Evolutionary conservation across 495 filamentous ascomycete genomes (phyloP).

Genomic region (Lasiosphaeriaceae sp.): DNA sequence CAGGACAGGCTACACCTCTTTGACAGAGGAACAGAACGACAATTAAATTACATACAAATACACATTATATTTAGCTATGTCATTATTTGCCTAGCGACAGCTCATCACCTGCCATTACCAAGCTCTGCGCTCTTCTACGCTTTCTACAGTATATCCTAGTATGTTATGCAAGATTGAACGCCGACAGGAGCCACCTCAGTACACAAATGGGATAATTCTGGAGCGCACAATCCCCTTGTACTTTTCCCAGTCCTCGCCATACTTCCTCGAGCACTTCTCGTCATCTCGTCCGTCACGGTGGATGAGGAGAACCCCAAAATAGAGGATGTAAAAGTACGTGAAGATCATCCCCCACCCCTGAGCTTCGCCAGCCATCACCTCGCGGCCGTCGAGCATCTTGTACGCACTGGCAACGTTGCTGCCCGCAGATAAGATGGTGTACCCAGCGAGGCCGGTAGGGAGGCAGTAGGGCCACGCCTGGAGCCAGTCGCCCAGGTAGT

Average conservation of each 20-base stretch:
- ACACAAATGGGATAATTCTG: constrained; percentile 87
- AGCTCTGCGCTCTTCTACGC: too few relatives aligned
- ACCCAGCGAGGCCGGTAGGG: constrained; percentile 84
- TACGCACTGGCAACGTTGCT: constrained; percentile 41
- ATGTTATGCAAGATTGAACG: too few relatives aligned
- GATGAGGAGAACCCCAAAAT: constrained; percentile 84
- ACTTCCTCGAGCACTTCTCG: constrained; percentile 87
- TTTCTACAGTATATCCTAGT: too few relatives aligned
- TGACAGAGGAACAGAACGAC: too few relatives aligned
- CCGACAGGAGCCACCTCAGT: constrained; percentile 31
- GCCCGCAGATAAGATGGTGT: constrained; percentile 55
- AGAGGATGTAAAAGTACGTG: constrained; percentile 93
- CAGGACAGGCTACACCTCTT: too few relatives aligned
- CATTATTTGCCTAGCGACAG: too few relatives aligned
- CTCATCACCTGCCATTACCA: too few relatives aligned
- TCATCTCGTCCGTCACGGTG: constrained; percentile 92
- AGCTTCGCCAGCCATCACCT: constrained; percentile 67
- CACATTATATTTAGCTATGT: too few relatives aligned
- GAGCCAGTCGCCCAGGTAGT: constrained; percentile 96
- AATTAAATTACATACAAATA: too few relatives aligned
- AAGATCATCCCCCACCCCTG: constrained; percentile 79
- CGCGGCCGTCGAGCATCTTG: constrained; percentile 54
- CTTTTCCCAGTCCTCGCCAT: constrained; percentile 88
- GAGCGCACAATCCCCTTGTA: constrained; percentile 81
- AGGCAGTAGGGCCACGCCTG: constrained; percentile 90